Evolutionary conservation across 139 green algal species (phyloP).

Genomic region (Chlamydomonas incerta): DNA sequence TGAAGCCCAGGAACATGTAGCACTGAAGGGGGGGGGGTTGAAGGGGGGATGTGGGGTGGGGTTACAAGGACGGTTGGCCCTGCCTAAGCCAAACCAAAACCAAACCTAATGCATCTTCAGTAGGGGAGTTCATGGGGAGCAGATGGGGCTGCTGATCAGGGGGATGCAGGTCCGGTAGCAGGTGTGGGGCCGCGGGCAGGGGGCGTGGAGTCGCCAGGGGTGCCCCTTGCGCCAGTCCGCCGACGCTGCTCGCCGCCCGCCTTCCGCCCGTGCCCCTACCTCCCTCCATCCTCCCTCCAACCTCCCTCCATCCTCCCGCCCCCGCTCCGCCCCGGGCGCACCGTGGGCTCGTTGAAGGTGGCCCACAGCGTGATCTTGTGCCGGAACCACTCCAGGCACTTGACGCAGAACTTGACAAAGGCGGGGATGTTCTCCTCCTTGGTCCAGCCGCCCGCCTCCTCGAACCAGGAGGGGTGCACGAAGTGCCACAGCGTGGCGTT

Average conservation of each 20-base stretch:
- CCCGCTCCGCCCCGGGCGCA: too few species aligned
- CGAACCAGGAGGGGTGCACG: constrained; percentile 87
- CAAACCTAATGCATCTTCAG: too few species aligned
- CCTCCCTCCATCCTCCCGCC: too few species aligned
- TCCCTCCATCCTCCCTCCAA: too few species aligned
- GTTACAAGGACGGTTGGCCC: not conserved
- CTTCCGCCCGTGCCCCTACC: too few species aligned
- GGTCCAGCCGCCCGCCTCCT: constrained; percentile 80
- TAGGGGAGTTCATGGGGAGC: too few species aligned
- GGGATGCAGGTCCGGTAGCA: too few species aligned
- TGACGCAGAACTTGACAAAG: constrained; percentile 78
- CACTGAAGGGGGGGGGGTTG: constrained; percentile 25
- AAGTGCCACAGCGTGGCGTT: constrained; percentile 90
- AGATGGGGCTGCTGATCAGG: too few species aligned
- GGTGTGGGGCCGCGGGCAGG: too few species aligned
- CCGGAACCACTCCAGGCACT: constrained; percentile 74
- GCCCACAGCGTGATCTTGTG: constrained; percentile 74
- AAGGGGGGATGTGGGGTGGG: not conserved
- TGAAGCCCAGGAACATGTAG: constrained; percentile 72
- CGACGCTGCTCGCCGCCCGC: too few species aligned
- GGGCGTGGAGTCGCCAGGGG: too few species aligned
- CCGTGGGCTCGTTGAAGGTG: constrained; percentile 92
- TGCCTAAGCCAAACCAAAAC: not conserved
- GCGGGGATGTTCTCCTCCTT: constrained; percentile 80
- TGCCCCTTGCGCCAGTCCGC: too few species aligned